These are phyloP conservation scores for Lachancea cidri DNA, from an alignment of 805 yeast species.

Conservation along the genomic window DNA sequence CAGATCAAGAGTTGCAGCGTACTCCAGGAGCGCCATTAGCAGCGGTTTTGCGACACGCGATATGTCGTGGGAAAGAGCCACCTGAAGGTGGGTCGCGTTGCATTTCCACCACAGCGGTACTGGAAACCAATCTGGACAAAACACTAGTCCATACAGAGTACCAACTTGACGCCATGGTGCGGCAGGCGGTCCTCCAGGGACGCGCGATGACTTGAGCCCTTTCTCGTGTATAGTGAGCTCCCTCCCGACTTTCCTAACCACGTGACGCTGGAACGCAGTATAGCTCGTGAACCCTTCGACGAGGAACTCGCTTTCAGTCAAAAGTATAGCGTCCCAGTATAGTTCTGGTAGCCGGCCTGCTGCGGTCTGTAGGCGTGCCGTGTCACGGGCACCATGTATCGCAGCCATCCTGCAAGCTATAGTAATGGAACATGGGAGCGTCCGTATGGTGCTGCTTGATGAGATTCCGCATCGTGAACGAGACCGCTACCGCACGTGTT, in stretches of 20 bases:
- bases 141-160: slow-evolving; percentile 20
- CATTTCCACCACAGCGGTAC: slow-evolving; percentile 25
- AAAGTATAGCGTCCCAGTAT: slow-evolving; percentile 30
- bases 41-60: slow-evolving; percentile 19
- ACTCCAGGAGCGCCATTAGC: slow-evolving; percentile 26
- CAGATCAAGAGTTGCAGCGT: slow-evolving; percentile 16
- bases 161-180: slow-evolving; percentile 24
- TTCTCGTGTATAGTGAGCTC: slow-evolving; percentile 5
- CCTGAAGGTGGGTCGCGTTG: slow-evolving; percentile 17
- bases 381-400: slow-evolving; percentile 33
- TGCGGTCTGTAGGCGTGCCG: slow-evolving; percentile 7
- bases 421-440: slow-evolving; percentile 12
- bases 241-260: slow-evolving; percentile 7
- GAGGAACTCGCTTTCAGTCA: slow-evolving; percentile 25
- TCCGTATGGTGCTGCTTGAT: slow-evolving; percentile 15
- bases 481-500: slow-evolving; percentile 17
- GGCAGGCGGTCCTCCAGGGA: neutral
- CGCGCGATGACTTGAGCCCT: slow-evolving; percentile 1
- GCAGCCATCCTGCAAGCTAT: slow-evolving; percentile 21
- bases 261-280: slow-evolving; percentile 5
- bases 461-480: slow-evolving; percentile 20
- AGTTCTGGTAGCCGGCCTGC: slow-evolving; percentile 17
- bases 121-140: slow-evolving; percentile 21
- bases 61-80: slow-evolving; percentile 15
- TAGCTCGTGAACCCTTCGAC: slow-evolving; percentile 8